Conservation (phyloP, 208 protist genomes). For the Acanthamoeba culbertsoni region DNA sequence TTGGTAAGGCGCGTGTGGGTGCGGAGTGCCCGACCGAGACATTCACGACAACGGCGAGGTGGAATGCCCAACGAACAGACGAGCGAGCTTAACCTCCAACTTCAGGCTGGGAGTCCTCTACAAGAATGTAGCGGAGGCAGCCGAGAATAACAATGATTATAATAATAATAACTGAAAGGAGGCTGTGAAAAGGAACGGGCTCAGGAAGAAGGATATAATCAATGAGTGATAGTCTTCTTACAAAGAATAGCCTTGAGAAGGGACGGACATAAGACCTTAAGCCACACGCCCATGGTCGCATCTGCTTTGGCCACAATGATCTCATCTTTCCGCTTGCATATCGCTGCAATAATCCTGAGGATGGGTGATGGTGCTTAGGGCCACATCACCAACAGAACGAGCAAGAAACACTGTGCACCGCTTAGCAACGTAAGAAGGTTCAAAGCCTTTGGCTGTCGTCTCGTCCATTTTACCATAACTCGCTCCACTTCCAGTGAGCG, state of each 20-base stretch:
- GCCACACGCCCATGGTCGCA: not conserved
- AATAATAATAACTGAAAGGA: too few relatives aligned
- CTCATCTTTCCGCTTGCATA: not conserved
- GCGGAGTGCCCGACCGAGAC: not conserved
- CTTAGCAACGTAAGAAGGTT: not conserved
- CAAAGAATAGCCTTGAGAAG: not conserved
- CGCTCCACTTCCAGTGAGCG: slow-evolving; percentile 39
- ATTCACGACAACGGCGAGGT: not conserved
- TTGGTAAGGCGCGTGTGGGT: not conserved
- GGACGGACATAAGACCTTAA: not conserved
- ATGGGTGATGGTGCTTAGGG: not conserved
- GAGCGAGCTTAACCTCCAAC: not conserved
- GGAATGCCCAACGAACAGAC: not conserved
- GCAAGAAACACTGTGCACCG: not conserved
- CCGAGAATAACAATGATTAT: too few relatives aligned
- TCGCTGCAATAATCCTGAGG: not conserved
- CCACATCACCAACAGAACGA: too few relatives aligned
- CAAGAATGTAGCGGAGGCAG: too few relatives aligned
- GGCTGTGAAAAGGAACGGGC: too few relatives aligned
- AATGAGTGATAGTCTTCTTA: not conserved
- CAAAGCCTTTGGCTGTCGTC: slow-evolving; percentile 60
- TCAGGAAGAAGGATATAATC: too few relatives aligned
- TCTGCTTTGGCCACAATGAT: not conserved
- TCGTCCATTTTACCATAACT: slow-evolving; percentile 64
- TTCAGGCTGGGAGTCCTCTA: not conserved